Conservation (phyloP, 345 rosid species). For the rapeseed (Brassica napus) region DNA sequence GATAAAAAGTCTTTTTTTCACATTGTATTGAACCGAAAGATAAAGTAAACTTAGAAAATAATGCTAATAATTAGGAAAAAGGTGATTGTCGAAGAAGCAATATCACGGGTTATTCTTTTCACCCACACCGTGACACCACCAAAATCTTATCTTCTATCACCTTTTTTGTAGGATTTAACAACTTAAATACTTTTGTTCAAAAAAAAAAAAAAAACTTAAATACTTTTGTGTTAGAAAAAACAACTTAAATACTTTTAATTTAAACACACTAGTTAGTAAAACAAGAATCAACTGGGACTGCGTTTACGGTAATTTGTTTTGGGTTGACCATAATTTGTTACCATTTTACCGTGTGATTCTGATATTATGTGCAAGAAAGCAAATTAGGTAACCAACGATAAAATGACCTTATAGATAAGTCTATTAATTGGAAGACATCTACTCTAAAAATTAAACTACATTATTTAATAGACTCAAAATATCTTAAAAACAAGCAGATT, state of each 20-base stretch:
- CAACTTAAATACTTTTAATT: neutral
- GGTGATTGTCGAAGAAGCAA: slow-evolving; percentile 38
- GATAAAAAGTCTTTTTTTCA: slow-evolving; percentile 32
- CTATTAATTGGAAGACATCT: neutral
- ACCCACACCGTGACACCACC: slow-evolving; percentile 29
- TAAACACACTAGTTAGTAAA: neutral
- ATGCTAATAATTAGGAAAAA: slow-evolving; percentile 38
- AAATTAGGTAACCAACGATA: neutral
- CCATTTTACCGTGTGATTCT: neutral
- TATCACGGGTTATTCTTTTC: slow-evolving; percentile 32
- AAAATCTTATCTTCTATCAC: slow-evolving; percentile 5
- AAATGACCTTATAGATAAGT: neutral
- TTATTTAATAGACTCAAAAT: neutral
- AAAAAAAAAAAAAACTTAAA: too few relatives aligned
- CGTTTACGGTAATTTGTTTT: neutral
- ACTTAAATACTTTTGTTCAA: too few relatives aligned
- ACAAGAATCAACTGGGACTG: neutral
- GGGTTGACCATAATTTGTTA: neutral
- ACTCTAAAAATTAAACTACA: neutral
- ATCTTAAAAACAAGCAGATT: neutral
- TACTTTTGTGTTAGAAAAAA: too few relatives aligned
- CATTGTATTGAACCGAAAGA: slow-evolving; percentile 24
- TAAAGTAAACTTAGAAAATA: slow-evolving; percentile 36
- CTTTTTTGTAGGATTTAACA: slow-evolving; percentile 1
- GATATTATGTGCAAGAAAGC: neutral